Conservation (phyloP, 2,329 filamentous ascomycete species). For the Trichoderma cornu-damae region DNA sequence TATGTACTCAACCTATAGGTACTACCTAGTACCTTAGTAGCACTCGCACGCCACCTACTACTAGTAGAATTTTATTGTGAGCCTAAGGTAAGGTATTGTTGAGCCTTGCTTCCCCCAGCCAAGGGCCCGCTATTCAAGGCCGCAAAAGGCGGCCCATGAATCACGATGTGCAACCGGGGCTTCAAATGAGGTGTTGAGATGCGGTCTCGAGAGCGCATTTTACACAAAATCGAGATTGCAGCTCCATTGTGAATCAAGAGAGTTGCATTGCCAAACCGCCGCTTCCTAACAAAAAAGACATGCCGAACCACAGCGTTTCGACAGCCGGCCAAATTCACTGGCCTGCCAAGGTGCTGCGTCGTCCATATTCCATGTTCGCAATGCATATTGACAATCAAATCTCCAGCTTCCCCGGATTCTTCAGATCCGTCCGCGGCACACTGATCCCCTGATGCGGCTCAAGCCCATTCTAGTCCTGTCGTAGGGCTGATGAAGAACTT, state of each 20-base stretch:
- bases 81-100: too few relatives aligned
- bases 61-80: too few relatives aligned
- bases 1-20: too few relatives aligned
- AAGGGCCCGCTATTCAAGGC: constrained; percentile 13
- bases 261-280: background rate
- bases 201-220: background rate
- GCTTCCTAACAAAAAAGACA: background rate
- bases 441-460: constrained; percentile 18
- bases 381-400: constrained; percentile 1
- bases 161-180: constrained; percentile 17
- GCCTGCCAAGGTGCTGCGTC: background rate
- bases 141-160: constrained; percentile 13
- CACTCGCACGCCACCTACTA: too few relatives aligned
- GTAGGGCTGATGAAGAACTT: constrained; percentile 19
- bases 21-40: too few relatives aligned
- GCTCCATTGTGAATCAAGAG: background rate
- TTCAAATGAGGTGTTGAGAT: background rate
- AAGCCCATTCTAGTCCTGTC: constrained; percentile 11
- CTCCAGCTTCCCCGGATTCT: constrained; percentile 14
- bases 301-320: background rate
- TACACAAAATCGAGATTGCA: background rate
- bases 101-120: background rate
- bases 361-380: background rate
- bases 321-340: background rate
- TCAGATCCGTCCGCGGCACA: constrained; percentile 17